These are phyloP conservation scores for Magnusiomyces suaveolens DNA, from an alignment of 1,139 yeast species.

Conservation along the genomic window DNA sequence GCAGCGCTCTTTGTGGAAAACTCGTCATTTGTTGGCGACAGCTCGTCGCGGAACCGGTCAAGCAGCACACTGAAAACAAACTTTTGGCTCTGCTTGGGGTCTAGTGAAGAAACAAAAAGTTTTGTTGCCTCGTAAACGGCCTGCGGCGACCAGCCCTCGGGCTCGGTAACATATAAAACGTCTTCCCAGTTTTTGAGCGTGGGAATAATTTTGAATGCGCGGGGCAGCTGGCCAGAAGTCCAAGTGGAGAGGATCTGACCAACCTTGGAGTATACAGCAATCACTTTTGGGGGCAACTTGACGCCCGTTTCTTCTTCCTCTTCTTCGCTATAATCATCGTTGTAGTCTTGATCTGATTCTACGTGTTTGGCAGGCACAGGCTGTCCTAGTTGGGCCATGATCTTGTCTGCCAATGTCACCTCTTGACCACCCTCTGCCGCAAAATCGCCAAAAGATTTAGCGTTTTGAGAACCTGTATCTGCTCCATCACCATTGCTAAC, in stretches of 20 bases:
- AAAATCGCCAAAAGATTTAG: slow-evolving; percentile 33
- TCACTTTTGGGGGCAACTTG: slow-evolving; percentile 86
- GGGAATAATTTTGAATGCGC: slow-evolving; percentile 89
- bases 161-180: slow-evolving; percentile 82
- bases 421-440: slow-evolving; percentile 47
- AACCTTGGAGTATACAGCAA: slow-evolving; percentile 85
- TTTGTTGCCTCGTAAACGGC: slow-evolving; percentile 93
- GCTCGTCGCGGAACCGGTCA: slow-evolving; percentile 75
- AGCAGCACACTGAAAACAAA: slow-evolving; percentile 67
- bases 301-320: slow-evolving; percentile 42
- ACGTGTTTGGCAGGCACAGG: slow-evolving; percentile 35
- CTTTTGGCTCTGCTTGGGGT: slow-evolving; percentile 79
- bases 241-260: slow-evolving; percentile 81
- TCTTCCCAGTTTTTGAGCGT: slow-evolving; percentile 92
- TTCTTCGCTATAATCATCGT: not conserved
- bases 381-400: slow-evolving; percentile 78
- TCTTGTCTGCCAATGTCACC: slow-evolving; percentile 73
- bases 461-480: slow-evolving; percentile 36
- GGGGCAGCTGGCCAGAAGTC: slow-evolving; percentile 92
- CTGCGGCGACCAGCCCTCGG: slow-evolving; percentile 93
- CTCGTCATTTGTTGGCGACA: slow-evolving; percentile 47
- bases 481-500: slow-evolving; percentile 32
- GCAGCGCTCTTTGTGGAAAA: not conserved
- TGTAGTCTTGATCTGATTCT: slow-evolving; percentile 23
- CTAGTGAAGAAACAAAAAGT: slow-evolving; percentile 79